These are phyloP conservation scores for Rhizoclosmatium globosum DNA, from an alignment of 192 early-diverging fungal genomes.

Conservation along the genomic window DNA sequence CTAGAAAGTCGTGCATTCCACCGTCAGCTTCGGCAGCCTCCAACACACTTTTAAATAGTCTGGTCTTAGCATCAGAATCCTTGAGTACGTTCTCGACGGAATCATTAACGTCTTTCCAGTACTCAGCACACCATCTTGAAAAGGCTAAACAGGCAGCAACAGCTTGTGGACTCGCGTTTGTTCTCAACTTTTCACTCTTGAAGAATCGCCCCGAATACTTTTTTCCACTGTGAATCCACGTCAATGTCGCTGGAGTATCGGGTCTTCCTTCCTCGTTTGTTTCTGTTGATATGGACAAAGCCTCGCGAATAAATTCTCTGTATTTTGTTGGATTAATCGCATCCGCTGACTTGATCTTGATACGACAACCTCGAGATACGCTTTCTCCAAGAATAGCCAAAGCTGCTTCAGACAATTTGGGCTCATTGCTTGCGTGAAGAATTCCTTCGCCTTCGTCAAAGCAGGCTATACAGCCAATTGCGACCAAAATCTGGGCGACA, in stretches of 20 bases:
- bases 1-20: slow-evolving; percentile 18
- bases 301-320: not conserved
- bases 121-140: slow-evolving; percentile 6
- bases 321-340: not conserved
- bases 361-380: slow-evolving; percentile 15
- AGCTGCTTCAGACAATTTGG: not conserved
- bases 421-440: not conserved
- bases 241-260: not conserved
- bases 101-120: not conserved
- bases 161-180: slow-evolving; percentile 12
- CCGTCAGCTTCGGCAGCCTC: not conserved
- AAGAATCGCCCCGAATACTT: slow-evolving; percentile 6
- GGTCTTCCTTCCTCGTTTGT: not conserved
- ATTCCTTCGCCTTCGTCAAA: not conserved
- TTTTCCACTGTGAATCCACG: slow-evolving; percentile 6
- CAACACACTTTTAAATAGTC: not conserved
- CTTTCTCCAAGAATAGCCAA: slow-evolving; percentile 10
- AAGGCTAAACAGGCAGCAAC: slow-evolving; percentile 19
- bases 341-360: slow-evolving; percentile 11
- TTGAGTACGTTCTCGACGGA: not conserved
- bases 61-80: not conserved
- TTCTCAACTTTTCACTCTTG: not conserved
- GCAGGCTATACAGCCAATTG: slow-evolving; percentile 8
- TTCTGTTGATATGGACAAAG: not conserved
- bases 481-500: slow-evolving; percentile 9